Conservation (phyloP, 345 rosid genomes). For the Clausena lansium region DNA sequence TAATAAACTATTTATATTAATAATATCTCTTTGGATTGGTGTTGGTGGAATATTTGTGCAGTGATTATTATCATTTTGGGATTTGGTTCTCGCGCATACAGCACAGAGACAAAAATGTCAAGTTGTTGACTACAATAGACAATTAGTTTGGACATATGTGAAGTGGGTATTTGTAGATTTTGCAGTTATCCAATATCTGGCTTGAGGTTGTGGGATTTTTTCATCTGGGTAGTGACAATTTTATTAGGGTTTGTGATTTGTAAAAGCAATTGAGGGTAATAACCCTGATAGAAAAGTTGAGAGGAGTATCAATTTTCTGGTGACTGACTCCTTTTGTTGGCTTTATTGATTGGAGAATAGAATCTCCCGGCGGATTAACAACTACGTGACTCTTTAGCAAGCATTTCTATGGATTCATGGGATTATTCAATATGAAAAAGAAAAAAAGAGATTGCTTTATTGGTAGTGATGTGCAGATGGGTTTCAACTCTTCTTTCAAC, state of each 20-base stretch:
- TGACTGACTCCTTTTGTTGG: constrained; percentile 12
- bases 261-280: neutral
- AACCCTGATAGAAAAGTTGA: constrained; percentile 5
- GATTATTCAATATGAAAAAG: constrained; percentile 9
- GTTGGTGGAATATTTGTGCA: too few relatives aligned
- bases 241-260: neutral
- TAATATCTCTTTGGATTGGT: too few relatives aligned
- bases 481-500: constrained; percentile 10
- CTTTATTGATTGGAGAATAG: constrained; percentile 21
- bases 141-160: neutral
- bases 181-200: neutral
- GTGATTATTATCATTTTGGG: too few relatives aligned
- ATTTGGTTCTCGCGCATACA: too few relatives aligned
- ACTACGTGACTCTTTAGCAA: constrained; percentile 3
- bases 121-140: too few relatives aligned
- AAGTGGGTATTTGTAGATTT: neutral
- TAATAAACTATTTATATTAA: too few relatives aligned
- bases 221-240: constrained; percentile 8
- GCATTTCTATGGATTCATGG: constrained; percentile 3
- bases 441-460: constrained; percentile 3
- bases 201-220: neutral
- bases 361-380: constrained; percentile 1
- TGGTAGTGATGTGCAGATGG: constrained; percentile 21
- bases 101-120: too few relatives aligned
- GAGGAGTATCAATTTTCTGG: constrained; percentile 18